Conservation (phyloP, 306 rosid species). For the Quercus engelmannii region DNA sequence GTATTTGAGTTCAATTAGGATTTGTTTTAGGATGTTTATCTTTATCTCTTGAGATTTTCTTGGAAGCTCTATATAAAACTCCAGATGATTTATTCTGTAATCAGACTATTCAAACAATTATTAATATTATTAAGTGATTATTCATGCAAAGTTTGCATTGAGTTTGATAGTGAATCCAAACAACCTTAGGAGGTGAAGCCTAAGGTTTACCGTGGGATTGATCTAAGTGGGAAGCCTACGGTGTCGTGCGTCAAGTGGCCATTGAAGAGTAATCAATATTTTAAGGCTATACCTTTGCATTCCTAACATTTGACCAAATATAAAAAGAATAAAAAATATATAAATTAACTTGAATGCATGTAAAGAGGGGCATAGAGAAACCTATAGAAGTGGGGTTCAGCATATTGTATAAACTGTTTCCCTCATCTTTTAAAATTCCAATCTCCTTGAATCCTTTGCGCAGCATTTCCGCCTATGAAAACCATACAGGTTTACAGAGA, state of each 20-base stretch:
- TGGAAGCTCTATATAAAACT: too few species aligned
- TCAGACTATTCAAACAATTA: too few species aligned
- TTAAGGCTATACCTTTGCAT: not conserved
- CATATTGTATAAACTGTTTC: slow-evolving; percentile 62
- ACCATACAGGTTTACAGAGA: slow-evolving; percentile 15
- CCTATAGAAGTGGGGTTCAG: slow-evolving; percentile 97
- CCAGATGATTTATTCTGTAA: too few species aligned
- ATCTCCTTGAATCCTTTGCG: slow-evolving; percentile 74
- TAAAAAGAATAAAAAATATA: not conserved
- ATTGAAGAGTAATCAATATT: not conserved
- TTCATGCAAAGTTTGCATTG: too few species aligned
- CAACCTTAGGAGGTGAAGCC: too few species aligned
- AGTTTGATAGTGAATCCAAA: too few species aligned
- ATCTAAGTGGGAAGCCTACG: too few species aligned
- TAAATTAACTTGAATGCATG: not conserved
- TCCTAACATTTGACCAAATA: slow-evolving; percentile 3
- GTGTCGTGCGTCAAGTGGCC: not conserved
- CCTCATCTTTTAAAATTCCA: slow-evolving; percentile 57
- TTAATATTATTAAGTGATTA: too few species aligned
- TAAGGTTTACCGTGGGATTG: too few species aligned
- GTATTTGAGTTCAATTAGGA: too few species aligned
- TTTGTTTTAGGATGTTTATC: too few species aligned
- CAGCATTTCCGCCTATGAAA: slow-evolving; percentile 69
- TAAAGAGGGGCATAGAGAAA: slow-evolving; percentile 20
- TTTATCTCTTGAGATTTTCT: too few species aligned